Evolutionary conservation across 108 stramenopile genomes (phyloP).

Genomic region (Fragilariopsis cylindrus): DNA sequence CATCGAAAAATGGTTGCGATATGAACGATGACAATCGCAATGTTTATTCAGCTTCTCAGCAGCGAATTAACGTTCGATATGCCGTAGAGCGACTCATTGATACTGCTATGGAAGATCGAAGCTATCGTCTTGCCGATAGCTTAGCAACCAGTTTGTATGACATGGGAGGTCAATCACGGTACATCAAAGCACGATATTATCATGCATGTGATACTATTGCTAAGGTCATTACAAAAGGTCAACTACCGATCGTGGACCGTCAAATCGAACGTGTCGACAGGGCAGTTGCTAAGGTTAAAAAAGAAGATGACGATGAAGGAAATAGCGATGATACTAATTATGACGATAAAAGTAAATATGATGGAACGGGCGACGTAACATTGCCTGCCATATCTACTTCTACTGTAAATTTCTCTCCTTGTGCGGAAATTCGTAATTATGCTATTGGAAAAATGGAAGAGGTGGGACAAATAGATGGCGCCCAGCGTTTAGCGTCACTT

Average conservation of each 20-base stretch:
- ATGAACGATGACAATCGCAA: background rate
- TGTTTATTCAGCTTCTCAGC: conserved; percentile 1
- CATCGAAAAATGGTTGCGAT: background rate
- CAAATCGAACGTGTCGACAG: conserved; percentile 71
- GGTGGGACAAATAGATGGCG: conserved; percentile 45
- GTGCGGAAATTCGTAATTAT: conserved; percentile 53
- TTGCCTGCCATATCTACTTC: background rate
- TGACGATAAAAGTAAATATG: background rate
- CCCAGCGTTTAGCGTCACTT: conserved; percentile 53
- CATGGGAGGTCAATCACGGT: conserved; percentile 58
- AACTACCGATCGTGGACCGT: conserved; percentile 61
- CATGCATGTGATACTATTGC: conserved; percentile 77
- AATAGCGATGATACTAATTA: background rate
- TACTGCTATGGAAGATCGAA: conserved; percentile 51
- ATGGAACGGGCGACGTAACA: conserved; percentile 10
- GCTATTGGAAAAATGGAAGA: conserved; percentile 50
- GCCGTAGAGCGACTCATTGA: conserved; percentile 61
- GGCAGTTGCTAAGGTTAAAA: conserved; percentile 37
- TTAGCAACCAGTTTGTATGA: conserved; percentile 62
- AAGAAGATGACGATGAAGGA: conserved; percentile 12
- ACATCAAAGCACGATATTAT: conserved; percentile 63
- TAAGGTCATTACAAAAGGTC: conserved; percentile 56
- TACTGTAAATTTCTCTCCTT: conserved; percentile 1
- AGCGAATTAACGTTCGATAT: conserved; percentile 22
- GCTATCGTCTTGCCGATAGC: conserved; percentile 65